Evolutionary conservation across 177 flowering plant species (phyloP).

Genomic region (Vitis hybrid): DNA sequence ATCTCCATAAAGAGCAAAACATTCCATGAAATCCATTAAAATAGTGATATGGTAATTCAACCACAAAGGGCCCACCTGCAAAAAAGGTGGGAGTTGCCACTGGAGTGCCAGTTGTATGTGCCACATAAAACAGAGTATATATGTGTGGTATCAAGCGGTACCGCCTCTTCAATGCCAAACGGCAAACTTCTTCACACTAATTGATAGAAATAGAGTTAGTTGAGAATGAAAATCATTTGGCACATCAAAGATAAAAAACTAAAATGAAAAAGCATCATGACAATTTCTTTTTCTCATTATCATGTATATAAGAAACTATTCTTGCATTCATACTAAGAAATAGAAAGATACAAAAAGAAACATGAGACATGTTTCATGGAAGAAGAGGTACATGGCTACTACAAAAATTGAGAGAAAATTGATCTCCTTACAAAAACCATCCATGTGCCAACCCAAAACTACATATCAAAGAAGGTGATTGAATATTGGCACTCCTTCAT

Average conservation of each 20-base stretch:
- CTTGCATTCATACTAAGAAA: too few relatives aligned
- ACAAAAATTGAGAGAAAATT: too few relatives aligned
- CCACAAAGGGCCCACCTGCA: constrained; percentile 53
- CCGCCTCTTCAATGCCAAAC: constrained; percentile 82
- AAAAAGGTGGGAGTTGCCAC: constrained; percentile 86
- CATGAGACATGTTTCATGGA: too few relatives aligned
- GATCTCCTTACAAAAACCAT: too few relatives aligned
- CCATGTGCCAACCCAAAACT: too few relatives aligned
- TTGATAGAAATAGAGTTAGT: constrained; percentile 9
- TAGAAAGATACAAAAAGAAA: too few relatives aligned
- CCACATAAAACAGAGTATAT: constrained; percentile 81
- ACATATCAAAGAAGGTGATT: too few relatives aligned
- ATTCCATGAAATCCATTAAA: background rate
- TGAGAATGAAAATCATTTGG: background rate
- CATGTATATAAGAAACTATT: too few relatives aligned
- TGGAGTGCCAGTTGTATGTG: constrained; percentile 79
- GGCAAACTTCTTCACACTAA: constrained; percentile 96
- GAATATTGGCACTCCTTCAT: too few relatives aligned
- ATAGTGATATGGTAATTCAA: background rate
- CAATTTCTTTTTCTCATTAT: too few relatives aligned
- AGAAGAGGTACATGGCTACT: too few relatives aligned
- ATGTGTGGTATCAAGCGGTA: constrained; percentile 80
- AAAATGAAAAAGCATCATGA: background rate
- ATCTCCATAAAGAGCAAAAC: background rate
- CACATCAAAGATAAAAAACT: background rate